phyloP scores from a whole-genome alignment of 2,329 filamentous ascomycete species.

The Botryosphaeria dothidea region DNA sequence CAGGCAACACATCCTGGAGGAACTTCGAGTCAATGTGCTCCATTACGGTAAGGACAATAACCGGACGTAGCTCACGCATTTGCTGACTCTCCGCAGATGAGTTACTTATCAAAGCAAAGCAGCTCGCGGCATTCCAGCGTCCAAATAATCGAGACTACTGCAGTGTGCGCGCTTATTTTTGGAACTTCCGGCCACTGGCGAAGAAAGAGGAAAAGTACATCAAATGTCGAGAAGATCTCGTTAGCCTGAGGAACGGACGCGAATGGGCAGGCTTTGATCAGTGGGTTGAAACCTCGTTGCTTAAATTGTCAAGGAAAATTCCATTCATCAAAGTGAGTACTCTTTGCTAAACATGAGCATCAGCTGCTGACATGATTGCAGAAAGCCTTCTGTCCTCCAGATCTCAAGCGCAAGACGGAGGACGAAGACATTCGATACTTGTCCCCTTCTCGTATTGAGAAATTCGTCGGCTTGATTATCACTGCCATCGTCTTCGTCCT shows the following conservation, averaged over 20 bases:
- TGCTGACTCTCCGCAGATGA: conserved; percentile 21
- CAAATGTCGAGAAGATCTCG: conserved; percentile 32
- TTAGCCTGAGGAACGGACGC: conserved; percentile 30
- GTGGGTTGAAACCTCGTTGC: conserved; percentile 25
- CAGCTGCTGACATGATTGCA: not conserved
- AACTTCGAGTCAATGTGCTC: conserved; percentile 23
- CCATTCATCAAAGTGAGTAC: not conserved
- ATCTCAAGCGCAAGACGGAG: conserved; percentile 27
- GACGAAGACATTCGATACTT: conserved; percentile 26
- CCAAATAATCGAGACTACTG: conserved; percentile 31
- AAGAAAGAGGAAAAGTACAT: conserved; percentile 29
- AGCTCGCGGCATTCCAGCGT: conserved; percentile 29
- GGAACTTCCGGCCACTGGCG: conserved; percentile 25
- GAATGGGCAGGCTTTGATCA: conserved; percentile 36
- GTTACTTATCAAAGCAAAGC: conserved; percentile 30
- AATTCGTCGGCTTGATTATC: conserved; percentile 32
- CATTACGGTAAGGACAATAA: conserved; percentile 20
- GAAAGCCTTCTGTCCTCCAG: conserved; percentile 29
- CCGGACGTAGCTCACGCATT: too few species aligned
- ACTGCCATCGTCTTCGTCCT: conserved; percentile 33
- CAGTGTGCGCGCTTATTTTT: conserved; percentile 31
- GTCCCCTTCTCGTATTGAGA: conserved; percentile 29
- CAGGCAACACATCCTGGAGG: conserved; percentile 24
- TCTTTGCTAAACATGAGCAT: too few species aligned
- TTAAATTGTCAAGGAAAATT: conserved; percentile 18